These are phyloP conservation scores for Pistacia atlantica DNA, from an alignment of 345 rosid genomes.

Conservation along the genomic window DNA sequence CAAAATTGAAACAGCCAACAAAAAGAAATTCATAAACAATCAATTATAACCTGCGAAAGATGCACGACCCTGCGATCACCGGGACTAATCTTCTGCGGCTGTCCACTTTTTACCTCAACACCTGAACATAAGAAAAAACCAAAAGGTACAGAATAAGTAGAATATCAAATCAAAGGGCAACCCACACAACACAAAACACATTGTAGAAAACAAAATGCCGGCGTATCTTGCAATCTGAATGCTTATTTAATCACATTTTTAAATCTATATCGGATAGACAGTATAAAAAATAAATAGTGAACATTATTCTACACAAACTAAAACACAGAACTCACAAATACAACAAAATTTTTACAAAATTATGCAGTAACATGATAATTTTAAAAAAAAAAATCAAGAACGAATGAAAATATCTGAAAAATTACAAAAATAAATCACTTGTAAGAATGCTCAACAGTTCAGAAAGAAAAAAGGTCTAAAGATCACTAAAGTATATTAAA, in stretches of 20 bases:
- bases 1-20: background rate
- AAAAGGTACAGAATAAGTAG: background rate
- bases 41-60: constrained; percentile 59
- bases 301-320: background rate
- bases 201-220: background rate
- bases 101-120: constrained; percentile 63
- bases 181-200: background rate
- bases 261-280: background rate
- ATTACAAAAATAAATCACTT: too few species aligned
- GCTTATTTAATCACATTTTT: background rate
- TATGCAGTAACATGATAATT: too few species aligned
- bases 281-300: background rate
- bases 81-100: constrained; percentile 34
- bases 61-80: constrained; percentile 43
- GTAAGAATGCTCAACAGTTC: too few species aligned
- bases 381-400: too few species aligned
- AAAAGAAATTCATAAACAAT: background rate
- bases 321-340: background rate
- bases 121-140: constrained; percentile 35
- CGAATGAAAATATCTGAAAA: background rate
- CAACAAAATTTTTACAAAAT: too few species aligned
- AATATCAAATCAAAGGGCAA: background rate
- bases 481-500: too few species aligned
- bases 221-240: background rate
- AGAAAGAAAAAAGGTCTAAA: too few species aligned